Evolutionary conservation across 2,329 filamentous ascomycete genomes (phyloP), one percentile per base, ranked within the genome.

Genomic region (Penicillium hesseltinei): DNA sequence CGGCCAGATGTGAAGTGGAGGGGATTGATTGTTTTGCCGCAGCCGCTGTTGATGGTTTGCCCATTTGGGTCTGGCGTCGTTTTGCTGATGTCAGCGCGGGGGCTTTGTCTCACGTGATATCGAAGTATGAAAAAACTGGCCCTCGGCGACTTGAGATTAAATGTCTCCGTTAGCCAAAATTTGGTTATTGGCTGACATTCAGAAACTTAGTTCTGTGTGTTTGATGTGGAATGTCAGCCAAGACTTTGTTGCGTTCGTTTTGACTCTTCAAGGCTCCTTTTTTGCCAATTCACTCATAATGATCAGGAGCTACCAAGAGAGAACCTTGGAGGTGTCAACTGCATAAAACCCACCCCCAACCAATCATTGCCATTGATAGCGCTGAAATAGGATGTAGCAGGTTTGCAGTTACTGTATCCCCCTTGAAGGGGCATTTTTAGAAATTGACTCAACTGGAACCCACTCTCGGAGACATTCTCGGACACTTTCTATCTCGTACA

Each of bases 21-120:
- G 58, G 51, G 62, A 58, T 55, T 64, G 66, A 66, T 68, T 69
- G 66, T 69, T 69, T 69, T 68, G 63, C 61, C 57, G 61, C 60
- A 58, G 62, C 61, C 67, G 60, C 66, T 73, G 71, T 73, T 73
- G 70, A 72, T 66, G 66, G 58, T 63, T 73, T 73, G 59, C 71
- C 62, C 43, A 47, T 70, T 71, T 51, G 33, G 68, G 67, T 36
- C 57, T 71, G 63, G 70, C 60, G 60, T 48, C 13, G 42, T 44
- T 23, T 45, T 59, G 52, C 62, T 54, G 47, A 63, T 59, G 62
- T 59, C 56, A 57, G 54, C 52, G 51, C 48, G 45, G 51, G 46
- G 53, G 31, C 52, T 43, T 51, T 27, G n/a, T 21, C n/a, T 59
- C 57, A 59, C 59, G 50, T 57, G 50, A 33, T 33, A 25, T 25